Conservation (phyloP, 768 basidiomycete genomes). For the Lentinula aciculospora region DNA sequence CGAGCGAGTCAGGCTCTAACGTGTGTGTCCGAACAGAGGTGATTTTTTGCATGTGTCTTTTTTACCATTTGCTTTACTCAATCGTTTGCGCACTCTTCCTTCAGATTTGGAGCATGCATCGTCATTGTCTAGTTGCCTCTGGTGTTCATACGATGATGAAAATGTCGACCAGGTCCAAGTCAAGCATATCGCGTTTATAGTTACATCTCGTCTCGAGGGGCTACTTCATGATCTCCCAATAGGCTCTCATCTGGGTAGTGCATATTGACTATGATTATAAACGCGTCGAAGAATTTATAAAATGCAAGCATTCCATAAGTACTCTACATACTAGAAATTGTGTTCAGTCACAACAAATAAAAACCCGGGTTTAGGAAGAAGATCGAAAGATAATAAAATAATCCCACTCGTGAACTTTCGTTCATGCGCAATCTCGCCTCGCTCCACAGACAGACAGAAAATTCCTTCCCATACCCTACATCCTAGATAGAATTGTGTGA, state of each 20-base stretch:
- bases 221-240: too few relatives aligned
- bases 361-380: not conserved
- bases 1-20: not conserved
- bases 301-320: not conserved
- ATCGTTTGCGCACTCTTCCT: not conserved
- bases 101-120: not conserved
- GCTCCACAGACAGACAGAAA: not conserved
- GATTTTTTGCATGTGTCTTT: too few relatives aligned
- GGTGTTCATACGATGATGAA: slow-evolving; percentile 1
- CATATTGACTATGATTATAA: too few relatives aligned
- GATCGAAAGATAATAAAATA: slow-evolving; percentile 6
- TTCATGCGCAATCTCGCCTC: not conserved
- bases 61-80: not conserved
- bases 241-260: too few relatives aligned
- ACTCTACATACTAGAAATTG: not conserved
- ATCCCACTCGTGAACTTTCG: slow-evolving; percentile 1
- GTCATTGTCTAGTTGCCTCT: not conserved
- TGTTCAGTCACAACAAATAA: not conserved
- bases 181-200: not conserved
- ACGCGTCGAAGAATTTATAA: not conserved
- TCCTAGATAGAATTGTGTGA: not conserved
- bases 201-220: too few relatives aligned
- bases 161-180: not conserved
- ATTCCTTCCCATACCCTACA: not conserved
- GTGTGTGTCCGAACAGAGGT: slow-evolving; percentile 3